Evolutionary conservation across 805 yeast genomes (phyloP).

Genomic region (Barnettozyma wickerhamii): DNA sequence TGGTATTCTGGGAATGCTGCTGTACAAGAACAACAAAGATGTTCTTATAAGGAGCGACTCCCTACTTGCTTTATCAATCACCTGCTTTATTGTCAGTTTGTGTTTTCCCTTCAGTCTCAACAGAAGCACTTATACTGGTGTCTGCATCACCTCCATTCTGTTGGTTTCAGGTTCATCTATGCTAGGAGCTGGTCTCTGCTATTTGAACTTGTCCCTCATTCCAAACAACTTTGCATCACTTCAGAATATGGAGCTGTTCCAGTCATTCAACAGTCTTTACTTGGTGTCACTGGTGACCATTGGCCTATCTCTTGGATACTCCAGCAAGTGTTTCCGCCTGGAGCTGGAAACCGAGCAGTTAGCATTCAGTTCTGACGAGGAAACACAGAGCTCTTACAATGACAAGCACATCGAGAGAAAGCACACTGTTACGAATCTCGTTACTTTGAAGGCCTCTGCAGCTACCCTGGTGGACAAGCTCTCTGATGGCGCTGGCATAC

Average conservation of each 20-base stretch:
- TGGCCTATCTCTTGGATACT: conserved; percentile 9
- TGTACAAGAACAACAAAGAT: conserved; percentile 6
- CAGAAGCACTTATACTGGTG: neutral
- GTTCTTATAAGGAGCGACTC: neutral
- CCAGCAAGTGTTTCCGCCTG: neutral
- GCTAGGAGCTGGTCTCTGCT: conserved; percentile 25
- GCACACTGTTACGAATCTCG: neutral
- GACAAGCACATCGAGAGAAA: neutral
- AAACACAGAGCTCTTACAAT: neutral
- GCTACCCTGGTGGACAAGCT: conserved; percentile 22
- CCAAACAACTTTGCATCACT: neutral
- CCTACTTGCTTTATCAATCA: conserved; percentile 3
- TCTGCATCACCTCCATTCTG: neutral
- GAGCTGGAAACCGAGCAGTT: neutral
- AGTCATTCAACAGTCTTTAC: conserved; percentile 10
- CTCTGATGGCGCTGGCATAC: neutral
- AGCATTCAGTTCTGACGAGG: neutral
- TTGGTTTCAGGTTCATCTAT: conserved; percentile 10
- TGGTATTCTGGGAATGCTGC: conserved; percentile 13
- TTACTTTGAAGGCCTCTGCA: conserved; percentile 25
- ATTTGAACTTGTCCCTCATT: conserved; percentile 6
- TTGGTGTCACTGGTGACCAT: conserved; percentile 8
- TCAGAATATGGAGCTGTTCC: neutral
- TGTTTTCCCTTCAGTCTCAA: conserved; percentile 3
- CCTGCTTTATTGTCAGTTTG: conserved; percentile 6